Percentiles rank a stretch among this genome's conserved stretches.
Conservation (phyloP, 1,139 yeast genomes). For the Nematodospora anomalae region DNA sequence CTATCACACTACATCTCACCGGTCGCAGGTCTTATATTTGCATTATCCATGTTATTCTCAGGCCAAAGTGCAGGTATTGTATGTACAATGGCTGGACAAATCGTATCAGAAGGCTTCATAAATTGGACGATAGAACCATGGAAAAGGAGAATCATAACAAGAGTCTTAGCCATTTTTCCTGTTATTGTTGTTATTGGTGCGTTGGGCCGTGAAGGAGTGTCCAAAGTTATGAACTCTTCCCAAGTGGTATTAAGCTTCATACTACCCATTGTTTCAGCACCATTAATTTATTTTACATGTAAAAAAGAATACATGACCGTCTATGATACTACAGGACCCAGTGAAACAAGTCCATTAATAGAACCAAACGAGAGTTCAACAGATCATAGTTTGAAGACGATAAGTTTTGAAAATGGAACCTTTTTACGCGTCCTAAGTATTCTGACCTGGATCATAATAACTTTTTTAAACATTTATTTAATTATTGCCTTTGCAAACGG, state of each 20-base stretch:
- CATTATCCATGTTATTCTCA: constrained; percentile 69
- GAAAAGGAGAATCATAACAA: constrained; percentile 66
- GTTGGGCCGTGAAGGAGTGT: constrained; percentile 69
- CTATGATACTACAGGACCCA: constrained; percentile 22
- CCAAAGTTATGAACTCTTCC: constrained; percentile 68
- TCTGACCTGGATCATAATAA: constrained; percentile 68
- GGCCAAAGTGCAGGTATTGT: constrained; percentile 84
- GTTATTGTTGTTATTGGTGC: constrained; percentile 62
- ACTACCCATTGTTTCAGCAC: constrained; percentile 74
- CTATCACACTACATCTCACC: constrained; percentile 61
- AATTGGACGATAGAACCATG: constrained; percentile 72
- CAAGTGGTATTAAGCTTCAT: constrained; percentile 72
- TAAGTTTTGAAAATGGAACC: constrained; percentile 63
- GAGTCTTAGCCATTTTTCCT: constrained; percentile 72
- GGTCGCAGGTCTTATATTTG: constrained; percentile 71
- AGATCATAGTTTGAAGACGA: constrained; percentile 14
- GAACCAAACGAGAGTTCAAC: not conserved
- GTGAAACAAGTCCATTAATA: constrained; percentile 14
- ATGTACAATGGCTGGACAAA: constrained; percentile 80
- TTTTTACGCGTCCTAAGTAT: constrained; percentile 55
- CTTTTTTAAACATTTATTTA: constrained; percentile 72
- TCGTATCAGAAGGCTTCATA: constrained; percentile 76
- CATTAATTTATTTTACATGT: constrained; percentile 69
- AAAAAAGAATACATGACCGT: constrained; percentile 60
- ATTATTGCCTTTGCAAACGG: constrained; percentile 68